Percentiles rank a stretch among this genome's conserved stretches.
These are phyloP conservation scores for Musa balbisiana DNA, from an alignment of 202 grass and related monocot species.

Conservation along the genomic window DNA sequence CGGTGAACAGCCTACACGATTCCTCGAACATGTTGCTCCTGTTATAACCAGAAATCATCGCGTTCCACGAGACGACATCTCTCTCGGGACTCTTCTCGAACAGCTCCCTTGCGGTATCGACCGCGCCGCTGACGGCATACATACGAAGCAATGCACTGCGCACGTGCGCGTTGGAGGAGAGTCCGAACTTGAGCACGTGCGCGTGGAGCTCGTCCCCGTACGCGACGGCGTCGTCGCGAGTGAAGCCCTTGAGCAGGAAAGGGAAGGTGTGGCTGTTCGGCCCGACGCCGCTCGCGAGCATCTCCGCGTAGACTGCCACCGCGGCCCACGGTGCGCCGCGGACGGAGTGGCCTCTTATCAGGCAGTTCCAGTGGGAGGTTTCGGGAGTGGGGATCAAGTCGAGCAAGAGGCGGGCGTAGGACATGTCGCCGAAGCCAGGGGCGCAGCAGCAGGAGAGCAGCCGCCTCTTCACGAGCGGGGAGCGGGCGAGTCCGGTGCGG, in stretches of 20 bases:
- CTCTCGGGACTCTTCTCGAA: constrained; percentile 28
- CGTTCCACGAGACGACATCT: constrained; percentile 48
- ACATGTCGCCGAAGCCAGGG: constrained; percentile 10
- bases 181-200: constrained; percentile 51
- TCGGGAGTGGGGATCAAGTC: constrained; percentile 38
- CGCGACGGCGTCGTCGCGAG: constrained; percentile 8
- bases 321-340: constrained; percentile 19
- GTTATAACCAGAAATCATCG: constrained; percentile 50
- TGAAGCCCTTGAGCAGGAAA: constrained; percentile 49
- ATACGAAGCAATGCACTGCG: constrained; percentile 42
- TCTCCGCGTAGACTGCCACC: constrained; percentile 30
- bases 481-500: constrained; percentile 24
- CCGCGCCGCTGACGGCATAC: constrained; percentile 39
- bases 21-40: constrained; percentile 29
- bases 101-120: constrained; percentile 25
- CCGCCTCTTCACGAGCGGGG: neutral
- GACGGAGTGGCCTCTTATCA: constrained; percentile 7
- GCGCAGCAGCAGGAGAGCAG: constrained; percentile 31
- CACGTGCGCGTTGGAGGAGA: constrained; percentile 28
- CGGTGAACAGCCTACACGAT: constrained; percentile 38
- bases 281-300: constrained; percentile 41
- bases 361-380: constrained; percentile 9
- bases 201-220: constrained; percentile 37
- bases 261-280: constrained; percentile 56
- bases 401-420: constrained; percentile 36